Evolutionary conservation across 108 stramenopile species (phyloP).

Genomic region (Cyclostephanos tholiformis): DNA sequence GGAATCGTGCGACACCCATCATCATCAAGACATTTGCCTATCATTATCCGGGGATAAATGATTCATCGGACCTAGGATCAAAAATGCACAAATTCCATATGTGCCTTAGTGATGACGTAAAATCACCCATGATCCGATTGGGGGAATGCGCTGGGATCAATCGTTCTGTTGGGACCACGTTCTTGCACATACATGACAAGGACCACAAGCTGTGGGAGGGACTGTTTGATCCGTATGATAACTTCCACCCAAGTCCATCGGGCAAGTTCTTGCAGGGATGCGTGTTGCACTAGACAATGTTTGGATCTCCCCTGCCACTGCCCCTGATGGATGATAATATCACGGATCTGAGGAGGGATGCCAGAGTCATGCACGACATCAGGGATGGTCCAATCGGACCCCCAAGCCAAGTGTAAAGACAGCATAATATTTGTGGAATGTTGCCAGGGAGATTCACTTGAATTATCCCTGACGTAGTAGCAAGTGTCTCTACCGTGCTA

Average conservation of each 20-base stretch:
- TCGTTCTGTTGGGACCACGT: constrained; percentile 60
- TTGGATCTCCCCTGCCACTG: constrained; percentile 27
- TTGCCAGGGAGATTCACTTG: not conserved
- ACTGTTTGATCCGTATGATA: constrained; percentile 62
- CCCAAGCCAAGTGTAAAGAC: not conserved
- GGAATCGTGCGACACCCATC: constrained; percentile 32
- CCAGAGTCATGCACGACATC: constrained; percentile 42
- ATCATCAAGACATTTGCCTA: constrained; percentile 73
- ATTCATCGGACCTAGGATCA: constrained; percentile 60
- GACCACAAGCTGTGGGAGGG: constrained; percentile 52
- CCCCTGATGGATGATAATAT: constrained; percentile 31
- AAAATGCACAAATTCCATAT: constrained; percentile 57
- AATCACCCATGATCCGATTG: constrained; percentile 27
- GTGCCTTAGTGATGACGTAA: constrained; percentile 47
- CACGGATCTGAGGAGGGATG: constrained; percentile 37
- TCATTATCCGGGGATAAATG: constrained; percentile 44
- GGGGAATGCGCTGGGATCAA: not conserved
- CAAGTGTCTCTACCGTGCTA: too few species aligned
- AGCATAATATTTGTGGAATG: constrained; percentile 9
- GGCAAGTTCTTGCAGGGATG: constrained; percentile 74
- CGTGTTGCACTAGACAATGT: constrained; percentile 63
- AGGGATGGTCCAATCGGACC: constrained; percentile 15
- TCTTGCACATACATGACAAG: constrained; percentile 33
- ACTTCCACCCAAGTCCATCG: constrained; percentile 76
- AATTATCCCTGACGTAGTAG: not conserved